phyloP scores from a whole-genome alignment of 805 yeast species.

The Candida germanica region DNA sequence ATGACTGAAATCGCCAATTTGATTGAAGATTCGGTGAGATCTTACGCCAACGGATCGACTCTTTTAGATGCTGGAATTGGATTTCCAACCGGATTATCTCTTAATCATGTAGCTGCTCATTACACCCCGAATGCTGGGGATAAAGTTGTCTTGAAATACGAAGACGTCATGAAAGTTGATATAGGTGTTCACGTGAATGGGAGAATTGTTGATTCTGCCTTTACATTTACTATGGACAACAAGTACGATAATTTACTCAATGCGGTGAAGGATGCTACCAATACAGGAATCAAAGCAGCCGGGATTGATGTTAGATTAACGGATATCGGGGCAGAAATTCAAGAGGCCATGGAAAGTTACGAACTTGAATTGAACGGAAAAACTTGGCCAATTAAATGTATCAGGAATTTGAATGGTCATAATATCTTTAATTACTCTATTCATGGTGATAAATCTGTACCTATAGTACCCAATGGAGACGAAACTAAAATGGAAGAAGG shows the following conservation, averaged over 20 bases:
- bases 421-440: slow-evolving; percentile 79
- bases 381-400: slow-evolving; percentile 78
- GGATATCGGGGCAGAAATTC: slow-evolving; percentile 93
- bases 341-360: slow-evolving; percentile 95
- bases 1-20: slow-evolving; percentile 87
- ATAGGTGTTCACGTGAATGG: slow-evolving; percentile 97
- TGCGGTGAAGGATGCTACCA: slow-evolving; percentile 91
- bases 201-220: slow-evolving; percentile 90
- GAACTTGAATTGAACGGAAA: slow-evolving; percentile 90
- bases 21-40: slow-evolving; percentile 81
- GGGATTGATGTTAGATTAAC: slow-evolving; percentile 95
- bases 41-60: slow-evolving; percentile 65
- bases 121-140: slow-evolving; percentile 97
- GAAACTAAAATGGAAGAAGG: slow-evolving; percentile 98
- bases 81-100: slow-evolving; percentile 95
- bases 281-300: slow-evolving; percentile 87
- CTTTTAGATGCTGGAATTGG: slow-evolving; percentile 81
- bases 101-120: slow-evolving; percentile 95
- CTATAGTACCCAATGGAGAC: slow-evolving; percentile 91
- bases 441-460: slow-evolving; percentile 95
- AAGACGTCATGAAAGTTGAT: slow-evolving; percentile 95
- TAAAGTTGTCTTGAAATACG: slow-evolving; percentile 71
- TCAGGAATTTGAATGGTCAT: slow-evolving; percentile 93
- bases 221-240: slow-evolving; percentile 83
- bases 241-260: slow-evolving; percentile 74